Conservation (phyloP, 441 rosid genomes). For the Sinapis alba region DNA sequence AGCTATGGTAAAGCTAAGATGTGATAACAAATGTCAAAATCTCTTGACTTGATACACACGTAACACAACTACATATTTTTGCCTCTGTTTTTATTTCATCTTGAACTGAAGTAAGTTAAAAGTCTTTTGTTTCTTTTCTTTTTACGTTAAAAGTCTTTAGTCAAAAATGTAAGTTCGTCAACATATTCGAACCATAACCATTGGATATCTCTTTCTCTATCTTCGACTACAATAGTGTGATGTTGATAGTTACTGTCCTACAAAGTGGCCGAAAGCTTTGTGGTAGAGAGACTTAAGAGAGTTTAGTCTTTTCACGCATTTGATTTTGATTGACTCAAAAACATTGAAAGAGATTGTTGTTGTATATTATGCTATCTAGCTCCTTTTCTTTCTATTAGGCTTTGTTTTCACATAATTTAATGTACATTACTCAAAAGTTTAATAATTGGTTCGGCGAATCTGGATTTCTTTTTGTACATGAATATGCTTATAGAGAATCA, state of each 20-base stretch:
- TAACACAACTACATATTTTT: background rate
- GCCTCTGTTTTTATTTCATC: background rate
- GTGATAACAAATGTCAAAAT: constrained; percentile 16
- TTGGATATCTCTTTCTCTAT: constrained; percentile 19
- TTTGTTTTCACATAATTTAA: constrained; percentile 1
- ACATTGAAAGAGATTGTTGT: constrained; percentile 20
- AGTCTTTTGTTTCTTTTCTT: constrained; percentile 39
- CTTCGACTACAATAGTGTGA: constrained; percentile 33
- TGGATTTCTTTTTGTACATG: background rate
- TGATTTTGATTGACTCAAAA: constrained; percentile 41
- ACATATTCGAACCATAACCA: constrained; percentile 18
- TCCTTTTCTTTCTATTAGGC: background rate
- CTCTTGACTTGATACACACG: background rate
- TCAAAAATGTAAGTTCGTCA: constrained; percentile 26
- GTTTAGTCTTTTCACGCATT: constrained; percentile 66
- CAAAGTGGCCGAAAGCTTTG: constrained; percentile 34
- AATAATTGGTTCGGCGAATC: constrained; percentile 37
- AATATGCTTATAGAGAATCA: constrained; percentile 11
- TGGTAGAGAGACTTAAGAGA: constrained; percentile 44
- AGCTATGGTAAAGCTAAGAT: constrained; percentile 60
- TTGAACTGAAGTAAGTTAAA: constrained; percentile 8
- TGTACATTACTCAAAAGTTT: constrained; percentile 29
- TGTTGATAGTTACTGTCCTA: constrained; percentile 39
- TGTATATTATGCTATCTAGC: background rate
- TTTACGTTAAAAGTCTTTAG: constrained; percentile 30